These are phyloP conservation scores for Bipolaris victoriae DNA, from an alignment of 2,329 filamentous ascomycete genomes.

Conservation along the genomic window DNA sequence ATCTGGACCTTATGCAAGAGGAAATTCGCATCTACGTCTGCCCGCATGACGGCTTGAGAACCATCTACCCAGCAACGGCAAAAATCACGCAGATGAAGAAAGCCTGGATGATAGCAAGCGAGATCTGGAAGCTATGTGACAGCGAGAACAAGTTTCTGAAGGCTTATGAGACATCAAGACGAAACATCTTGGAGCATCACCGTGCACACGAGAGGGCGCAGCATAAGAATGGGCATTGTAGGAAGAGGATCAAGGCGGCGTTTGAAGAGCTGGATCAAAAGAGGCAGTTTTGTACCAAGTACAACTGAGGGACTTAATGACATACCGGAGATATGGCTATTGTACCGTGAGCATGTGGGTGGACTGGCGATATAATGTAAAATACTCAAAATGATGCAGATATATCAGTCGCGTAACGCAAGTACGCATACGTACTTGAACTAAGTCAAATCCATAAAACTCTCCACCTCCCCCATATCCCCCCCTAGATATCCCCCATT, in stretches of 20 bases:
- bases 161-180: constrained; percentile 3
- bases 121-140: not conserved
- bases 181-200: constrained; percentile 14
- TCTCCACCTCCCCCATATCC: not conserved
- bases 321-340: too few relatives aligned
- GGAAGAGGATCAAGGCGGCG: not conserved
- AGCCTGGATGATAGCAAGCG: not conserved
- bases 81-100: not conserved
- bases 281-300: not conserved
- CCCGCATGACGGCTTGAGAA: not conserved
- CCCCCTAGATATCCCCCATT: not conserved
- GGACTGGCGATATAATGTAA: too few relatives aligned
- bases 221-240: not conserved
- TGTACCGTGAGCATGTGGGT: too few relatives aligned
- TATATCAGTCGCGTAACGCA: not conserved
- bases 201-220: constrained; percentile 11
- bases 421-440: not conserved
- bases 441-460: not conserved
- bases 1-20: constrained; percentile 10
- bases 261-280: not conserved
- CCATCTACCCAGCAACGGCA: not conserved
- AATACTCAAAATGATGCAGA: too few relatives aligned
- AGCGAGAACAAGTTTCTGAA: constrained; percentile 8
- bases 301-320: not conserved
- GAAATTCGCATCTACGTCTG: constrained; percentile 16